These are phyloP conservation scores for Pilatotrama ljubarskyi DNA, from an alignment of 768 basidiomycete species.

Conservation along the genomic window DNA sequence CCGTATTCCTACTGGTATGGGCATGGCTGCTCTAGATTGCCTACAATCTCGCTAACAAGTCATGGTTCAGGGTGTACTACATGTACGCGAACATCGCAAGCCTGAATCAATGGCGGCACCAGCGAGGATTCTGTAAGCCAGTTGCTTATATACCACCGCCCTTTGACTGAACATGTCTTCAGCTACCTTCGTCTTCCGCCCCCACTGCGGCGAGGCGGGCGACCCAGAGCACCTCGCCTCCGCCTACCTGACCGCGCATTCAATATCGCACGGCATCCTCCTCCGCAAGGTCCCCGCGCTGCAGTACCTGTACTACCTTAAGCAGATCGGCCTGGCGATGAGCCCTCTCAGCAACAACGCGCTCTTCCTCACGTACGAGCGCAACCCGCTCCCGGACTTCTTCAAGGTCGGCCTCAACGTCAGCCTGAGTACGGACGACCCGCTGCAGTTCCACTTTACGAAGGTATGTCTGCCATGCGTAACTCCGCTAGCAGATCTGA, in stretches of 20 bases:
- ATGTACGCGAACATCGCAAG: conserved; percentile 97
- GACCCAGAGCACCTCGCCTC: conserved; percentile 97
- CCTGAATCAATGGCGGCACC: conserved; percentile 88
- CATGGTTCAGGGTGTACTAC: conserved; percentile 78
- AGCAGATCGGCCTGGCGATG: conserved; percentile 99
- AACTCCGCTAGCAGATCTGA: background rate
- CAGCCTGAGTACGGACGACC: conserved; percentile 94
- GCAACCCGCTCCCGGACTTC: conserved; percentile 96
- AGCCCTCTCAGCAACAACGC: conserved; percentile 98
- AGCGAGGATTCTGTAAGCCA: conserved; percentile 84
- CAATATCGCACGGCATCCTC: conserved; percentile 98
- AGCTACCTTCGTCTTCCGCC: conserved; percentile 97
- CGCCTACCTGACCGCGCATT: conserved; percentile 94
- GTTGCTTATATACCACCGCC: background rate
- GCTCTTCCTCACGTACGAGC: conserved; percentile 92
- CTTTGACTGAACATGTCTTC: too few species aligned
- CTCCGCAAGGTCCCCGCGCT: conserved; percentile 96
- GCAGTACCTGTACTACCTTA: conserved; percentile 96
- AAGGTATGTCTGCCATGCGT: conserved; percentile 53
- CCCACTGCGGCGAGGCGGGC: conserved; percentile 97
- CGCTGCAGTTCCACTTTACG: conserved; percentile 97
- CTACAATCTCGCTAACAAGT: too few species aligned
- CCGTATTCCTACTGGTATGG: conserved; percentile 93
- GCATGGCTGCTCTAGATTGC: conserved; percentile 1
- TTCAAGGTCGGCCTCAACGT: conserved; percentile 96